A percentile compares a stretch with the other conserved stretches of the same genome.
These are phyloP conservation scores for Collybia nuda DNA, from an alignment of 768 basidiomycete genomes.

Conservation along the genomic window DNA sequence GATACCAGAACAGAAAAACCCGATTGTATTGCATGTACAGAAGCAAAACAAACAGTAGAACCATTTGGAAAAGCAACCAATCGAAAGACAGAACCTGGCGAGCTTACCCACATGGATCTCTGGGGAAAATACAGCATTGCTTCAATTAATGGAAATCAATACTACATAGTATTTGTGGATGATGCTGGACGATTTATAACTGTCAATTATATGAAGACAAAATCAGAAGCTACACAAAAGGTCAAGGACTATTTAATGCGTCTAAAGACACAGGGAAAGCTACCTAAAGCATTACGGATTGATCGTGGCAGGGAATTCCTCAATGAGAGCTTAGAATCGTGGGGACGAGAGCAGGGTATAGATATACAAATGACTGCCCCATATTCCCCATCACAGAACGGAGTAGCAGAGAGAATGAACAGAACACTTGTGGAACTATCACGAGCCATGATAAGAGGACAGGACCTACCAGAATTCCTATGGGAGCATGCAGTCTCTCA, in stretches of 20 bases:
- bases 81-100: slow-evolving; percentile 2
- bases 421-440: slow-evolving; percentile 12
- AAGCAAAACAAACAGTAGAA: slow-evolving; percentile 4
- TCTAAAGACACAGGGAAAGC: neutral
- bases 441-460: slow-evolving; percentile 10
- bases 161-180: slow-evolving; percentile 7
- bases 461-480: neutral
- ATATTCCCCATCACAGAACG: slow-evolving; percentile 29
- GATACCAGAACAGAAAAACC: slow-evolving; percentile 2
- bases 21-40: slow-evolving; percentile 7
- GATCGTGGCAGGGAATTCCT: neutral
- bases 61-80: slow-evolving; percentile 7
- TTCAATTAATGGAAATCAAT: slow-evolving; percentile 7
- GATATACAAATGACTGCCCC: slow-evolving; percentile 21
- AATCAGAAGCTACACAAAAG: neutral
- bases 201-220: neutral
- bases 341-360: slow-evolving; percentile 22
- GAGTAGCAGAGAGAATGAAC: slow-evolving; percentile 29
- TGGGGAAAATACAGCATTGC: slow-evolving; percentile 3
- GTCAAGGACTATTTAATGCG: neutral
- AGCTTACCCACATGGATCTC: slow-evolving; percentile 11
- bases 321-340: neutral
- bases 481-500: neutral
- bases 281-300: neutral
- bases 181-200: neutral